These are phyloP conservation scores for Wickerhamomyces ciferrii DNA, from an alignment of 805 yeast genomes.

Conservation along the genomic window DNA sequence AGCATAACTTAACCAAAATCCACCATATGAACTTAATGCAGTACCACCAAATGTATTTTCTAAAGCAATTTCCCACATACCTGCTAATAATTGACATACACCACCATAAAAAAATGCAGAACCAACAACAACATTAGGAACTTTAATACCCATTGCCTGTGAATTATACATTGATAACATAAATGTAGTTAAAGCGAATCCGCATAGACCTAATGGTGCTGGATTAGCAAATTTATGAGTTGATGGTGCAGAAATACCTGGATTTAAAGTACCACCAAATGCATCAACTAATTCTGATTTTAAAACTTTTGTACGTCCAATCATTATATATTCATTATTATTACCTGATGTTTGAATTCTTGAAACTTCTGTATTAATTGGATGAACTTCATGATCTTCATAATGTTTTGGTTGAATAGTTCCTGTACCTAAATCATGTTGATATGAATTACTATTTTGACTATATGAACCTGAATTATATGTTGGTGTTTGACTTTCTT, in stretches of 20 bases:
- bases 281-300: constrained; percentile 56
- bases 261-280: constrained; percentile 80
- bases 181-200: constrained; percentile 60
- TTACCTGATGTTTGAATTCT: constrained; percentile 31
- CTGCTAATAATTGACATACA: constrained; percentile 51
- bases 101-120: constrained; percentile 64
- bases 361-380: constrained; percentile 7
- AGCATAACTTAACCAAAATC: constrained; percentile 64
- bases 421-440: no score
- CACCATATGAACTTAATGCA: constrained; percentile 59
- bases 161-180: constrained; percentile 52
- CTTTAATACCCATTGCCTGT: constrained; percentile 44
- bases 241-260: constrained; percentile 59
- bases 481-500: neutral
- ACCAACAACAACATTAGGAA: constrained; percentile 51
- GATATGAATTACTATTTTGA: no score
- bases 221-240: constrained; percentile 59
- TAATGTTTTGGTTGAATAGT: constrained; percentile 45
- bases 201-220: constrained; percentile 58
- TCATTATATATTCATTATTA: constrained; percentile 59
- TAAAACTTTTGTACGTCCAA: constrained; percentile 69
- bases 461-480: neutral
- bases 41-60: constrained; percentile 68
- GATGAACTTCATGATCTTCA: constrained; percentile 34
- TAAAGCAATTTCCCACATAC: constrained; percentile 59